Evolutionary conservation across 768 basidiomycete species (phyloP), one percentile per base, ranked within the genome.

Genomic region (Rhodotorula kratochvilovae): DNA sequence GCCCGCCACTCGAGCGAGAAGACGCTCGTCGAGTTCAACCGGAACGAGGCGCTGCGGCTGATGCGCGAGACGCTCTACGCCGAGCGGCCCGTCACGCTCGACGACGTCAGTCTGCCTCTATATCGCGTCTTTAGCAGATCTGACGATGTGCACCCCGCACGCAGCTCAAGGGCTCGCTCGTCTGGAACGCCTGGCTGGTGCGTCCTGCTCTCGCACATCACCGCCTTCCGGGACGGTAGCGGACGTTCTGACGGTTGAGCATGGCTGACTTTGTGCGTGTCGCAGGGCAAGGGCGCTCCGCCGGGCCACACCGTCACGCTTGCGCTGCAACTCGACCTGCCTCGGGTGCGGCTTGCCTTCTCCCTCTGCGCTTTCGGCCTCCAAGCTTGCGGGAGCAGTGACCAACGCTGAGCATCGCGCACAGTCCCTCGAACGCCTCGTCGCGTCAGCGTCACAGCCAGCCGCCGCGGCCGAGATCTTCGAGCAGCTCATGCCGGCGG

Each of bases 281-380:
- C 15, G 21, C 66, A 67, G 66, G 67, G 63, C 31, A 68, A 68
- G 0, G 73, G 68, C 8, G 62, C 66, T 3, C 73, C 73, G 19
- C 73, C 73, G 1, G 73, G 73, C 15, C 68, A 74, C 48, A 57
- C 58, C 8, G 45, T 70, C 36, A 48, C 68, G 2, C 63, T 74
- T 33, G 73, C 73, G 27, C 29, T 64, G 0, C 73, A 74, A 48
- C 69, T 74, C 27, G 73, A 74, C n/a, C 59, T 70, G 8, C 73
- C 73, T 0, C 55, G 45, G 15, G 63, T 54, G 36, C 25, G 61
- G 25, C 45, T 5, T 35, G 15, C 19, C 31, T 33, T 25, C 31
- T 42, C 48, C 16, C 48, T 33, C 19, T 35, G 50, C 50, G 17
- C 45, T 46, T 12, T 46, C 17, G 45, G 8, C 45, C n/a, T n/a